Evolutionary conservation across 1,139 yeast species (phyloP).

Genomic region (Yamadazyma pseudoaaseri): DNA sequence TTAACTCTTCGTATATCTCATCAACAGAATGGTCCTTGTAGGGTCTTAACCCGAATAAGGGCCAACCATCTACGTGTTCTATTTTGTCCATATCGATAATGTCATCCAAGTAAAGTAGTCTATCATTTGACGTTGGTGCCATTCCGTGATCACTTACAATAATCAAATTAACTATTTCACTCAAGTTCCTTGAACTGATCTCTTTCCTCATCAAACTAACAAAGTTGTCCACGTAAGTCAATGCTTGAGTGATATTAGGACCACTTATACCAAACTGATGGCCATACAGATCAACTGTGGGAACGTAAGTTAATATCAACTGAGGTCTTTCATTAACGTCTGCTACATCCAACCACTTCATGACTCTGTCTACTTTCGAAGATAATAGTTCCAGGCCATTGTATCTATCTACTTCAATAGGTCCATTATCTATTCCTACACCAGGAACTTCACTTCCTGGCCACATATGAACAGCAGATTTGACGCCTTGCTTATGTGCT

Average conservation of each 20-base stretch:
- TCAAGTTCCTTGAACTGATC: conserved; percentile 53
- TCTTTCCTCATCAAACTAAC: conserved; percentile 50
- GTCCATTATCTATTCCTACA: conserved; percentile 41
- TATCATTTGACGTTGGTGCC: conserved; percentile 76
- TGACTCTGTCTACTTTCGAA: conserved; percentile 54
- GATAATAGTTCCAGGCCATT: conserved; percentile 63
- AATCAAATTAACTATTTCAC: conserved; percentile 66
- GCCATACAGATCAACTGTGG: conserved; percentile 75
- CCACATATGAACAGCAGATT: conserved; percentile 92
- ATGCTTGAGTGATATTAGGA: conserved; percentile 49
- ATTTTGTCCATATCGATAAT: conserved; percentile 52
- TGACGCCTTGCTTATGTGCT: conserved; percentile 61
- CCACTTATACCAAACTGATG: conserved; percentile 72
- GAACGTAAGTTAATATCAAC: conserved; percentile 75
- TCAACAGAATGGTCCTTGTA: conserved; percentile 24
- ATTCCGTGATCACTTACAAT: conserved; percentile 91
- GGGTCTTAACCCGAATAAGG: conserved; percentile 78
- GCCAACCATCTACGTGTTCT: conserved; percentile 83
- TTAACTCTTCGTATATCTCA: conserved; percentile 20
- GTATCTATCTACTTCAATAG: conserved; percentile 57
- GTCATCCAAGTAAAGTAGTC: conserved; percentile 71
- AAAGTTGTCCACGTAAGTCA: conserved; percentile 64
- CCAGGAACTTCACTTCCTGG: conserved; percentile 83
- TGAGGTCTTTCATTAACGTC: conserved; percentile 63
- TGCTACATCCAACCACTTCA: conserved; percentile 62